Evolutionary conservation across 177 flowering plant genomes (phyloP).

Genomic region (Vitis hybrid): DNA sequence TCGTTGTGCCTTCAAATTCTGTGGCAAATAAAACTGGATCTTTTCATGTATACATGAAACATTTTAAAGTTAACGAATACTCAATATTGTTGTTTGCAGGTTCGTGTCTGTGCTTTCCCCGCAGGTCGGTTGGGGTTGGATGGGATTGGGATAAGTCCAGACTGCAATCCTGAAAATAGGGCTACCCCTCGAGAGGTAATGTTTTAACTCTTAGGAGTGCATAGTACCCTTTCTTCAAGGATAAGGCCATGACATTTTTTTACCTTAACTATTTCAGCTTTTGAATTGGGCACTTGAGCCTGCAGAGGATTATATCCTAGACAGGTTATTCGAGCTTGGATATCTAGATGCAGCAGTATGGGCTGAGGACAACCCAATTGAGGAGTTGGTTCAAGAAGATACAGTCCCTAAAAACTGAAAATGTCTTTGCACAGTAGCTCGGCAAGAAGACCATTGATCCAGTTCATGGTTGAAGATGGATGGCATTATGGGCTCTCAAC

Average conservation of each 20-base stretch:
- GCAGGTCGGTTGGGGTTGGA: constrained; percentile 62
- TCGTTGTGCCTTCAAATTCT: not conserved
- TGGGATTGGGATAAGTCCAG: constrained; percentile 94
- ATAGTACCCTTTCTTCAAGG: not conserved
- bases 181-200: constrained; percentile 74
- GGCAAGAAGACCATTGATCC: too few relatives aligned
- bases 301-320: constrained; percentile 77
- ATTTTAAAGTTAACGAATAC: not conserved
- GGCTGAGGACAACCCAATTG: constrained; percentile 80
- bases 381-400: constrained; percentile 45
- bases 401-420: constrained; percentile 2
- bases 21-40: not conserved
- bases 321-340: constrained; percentile 81
- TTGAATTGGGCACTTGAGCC: constrained; percentile 96
- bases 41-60: not conserved
- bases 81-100: constrained; percentile 37
- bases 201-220: not conserved
- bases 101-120: constrained; percentile 94
- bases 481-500: too few relatives aligned
- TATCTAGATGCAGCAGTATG: constrained; percentile 89
- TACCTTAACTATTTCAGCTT: constrained; percentile 49
- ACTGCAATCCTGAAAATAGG: constrained; percentile 83
- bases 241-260: not conserved
- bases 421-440: too few relatives aligned
- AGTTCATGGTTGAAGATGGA: too few relatives aligned